These are phyloP conservation scores for Calocybe cyanea DNA, from an alignment of 768 basidiomycete species.

Conservation along the genomic window DNA sequence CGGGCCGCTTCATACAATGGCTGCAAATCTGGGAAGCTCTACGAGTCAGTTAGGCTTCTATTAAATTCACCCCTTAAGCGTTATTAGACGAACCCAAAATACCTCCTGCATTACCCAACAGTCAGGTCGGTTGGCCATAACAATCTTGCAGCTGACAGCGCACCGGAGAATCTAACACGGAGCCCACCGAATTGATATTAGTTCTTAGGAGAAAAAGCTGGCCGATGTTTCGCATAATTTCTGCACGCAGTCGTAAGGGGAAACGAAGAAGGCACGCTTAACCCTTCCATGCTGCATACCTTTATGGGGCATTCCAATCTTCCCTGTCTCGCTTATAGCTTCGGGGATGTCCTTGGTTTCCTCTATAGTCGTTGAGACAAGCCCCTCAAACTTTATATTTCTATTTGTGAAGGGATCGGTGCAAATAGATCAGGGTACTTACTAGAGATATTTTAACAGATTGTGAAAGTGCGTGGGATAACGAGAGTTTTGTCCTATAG, in stretches of 20 bases:
- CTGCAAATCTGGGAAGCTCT: conserved; percentile 94
- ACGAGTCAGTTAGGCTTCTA: conserved; percentile 10
- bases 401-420: background rate
- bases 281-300: conserved; percentile 36
- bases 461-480: conserved; percentile 93
- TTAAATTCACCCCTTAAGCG: background rate
- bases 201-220: conserved; percentile 90
- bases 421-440: conserved; percentile 7
- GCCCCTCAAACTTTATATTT: conserved; percentile 74
- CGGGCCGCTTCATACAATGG: conserved; percentile 92
- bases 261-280: conserved; percentile 5
- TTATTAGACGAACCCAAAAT: conserved; percentile 70
- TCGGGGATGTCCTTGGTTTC: conserved; percentile 97
- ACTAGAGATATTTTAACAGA: conserved; percentile 96
- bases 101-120: conserved; percentile 58
- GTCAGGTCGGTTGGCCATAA: background rate
- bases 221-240: conserved; percentile 98
- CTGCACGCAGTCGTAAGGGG: conserved; percentile 30
- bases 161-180: conserved; percentile 93
- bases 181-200: conserved; percentile 93
- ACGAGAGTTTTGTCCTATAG: conserved; percentile 87
- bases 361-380: conserved; percentile 90
- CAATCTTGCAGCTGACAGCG: background rate
- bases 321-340: conserved; percentile 89
- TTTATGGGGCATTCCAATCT: conserved; percentile 87